A percentile compares a stretch with the other conserved stretches of the same genome.
These are phyloP conservation scores for Alternaria hordeiaustralica DNA, from an alignment of 2,329 filamentous ascomycete genomes.

Conservation along the genomic window DNA sequence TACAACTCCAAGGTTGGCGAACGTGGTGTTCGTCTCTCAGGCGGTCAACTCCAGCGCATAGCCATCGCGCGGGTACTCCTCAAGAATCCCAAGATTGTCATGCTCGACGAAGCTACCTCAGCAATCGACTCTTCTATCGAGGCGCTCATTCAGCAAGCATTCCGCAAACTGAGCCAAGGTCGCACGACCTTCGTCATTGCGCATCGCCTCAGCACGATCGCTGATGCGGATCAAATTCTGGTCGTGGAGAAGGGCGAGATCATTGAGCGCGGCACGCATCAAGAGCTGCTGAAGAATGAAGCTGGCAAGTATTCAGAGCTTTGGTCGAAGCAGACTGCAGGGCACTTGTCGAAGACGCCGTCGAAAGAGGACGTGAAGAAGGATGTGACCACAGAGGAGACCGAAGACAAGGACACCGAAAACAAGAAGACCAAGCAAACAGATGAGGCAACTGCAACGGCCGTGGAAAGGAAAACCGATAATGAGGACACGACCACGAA, in stretches of 20 bases:
- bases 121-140: slow-evolving; percentile 80
- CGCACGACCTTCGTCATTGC: slow-evolving; percentile 73
- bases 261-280: slow-evolving; percentile 78
- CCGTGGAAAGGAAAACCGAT: slow-evolving; percentile 17
- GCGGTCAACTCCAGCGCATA: slow-evolving; percentile 70
- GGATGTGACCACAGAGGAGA: slow-evolving; percentile 11
- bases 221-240: slow-evolving; percentile 82
- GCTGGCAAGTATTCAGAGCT: slow-evolving; percentile 81
- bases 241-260: slow-evolving; percentile 80
- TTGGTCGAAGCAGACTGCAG: slow-evolving; percentile 80
- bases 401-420: slow-evolving; percentile 35
- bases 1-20: slow-evolving; percentile 51
- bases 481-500: slow-evolving; percentile 15
- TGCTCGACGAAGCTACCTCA: slow-evolving; percentile 87
- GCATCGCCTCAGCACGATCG: slow-evolving; percentile 85
- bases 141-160: slow-evolving; percentile 69
- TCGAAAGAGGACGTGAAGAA: slow-evolving; percentile 25
- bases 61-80: slow-evolving; percentile 77
- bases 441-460: slow-evolving; percentile 24
- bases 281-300: slow-evolving; percentile 69
- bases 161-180: slow-evolving; percentile 63
- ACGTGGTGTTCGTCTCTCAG: slow-evolving; percentile 60
- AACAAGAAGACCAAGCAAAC: slow-evolving; percentile 11
- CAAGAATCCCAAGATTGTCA: slow-evolving; percentile 80
- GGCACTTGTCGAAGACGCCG: slow-evolving; percentile 27